A percentile compares a stretch with the other conserved stretches of the same genome.
Conservation (phyloP, 345 rosid genomes). For the Lenwebbia sp. region DNA sequence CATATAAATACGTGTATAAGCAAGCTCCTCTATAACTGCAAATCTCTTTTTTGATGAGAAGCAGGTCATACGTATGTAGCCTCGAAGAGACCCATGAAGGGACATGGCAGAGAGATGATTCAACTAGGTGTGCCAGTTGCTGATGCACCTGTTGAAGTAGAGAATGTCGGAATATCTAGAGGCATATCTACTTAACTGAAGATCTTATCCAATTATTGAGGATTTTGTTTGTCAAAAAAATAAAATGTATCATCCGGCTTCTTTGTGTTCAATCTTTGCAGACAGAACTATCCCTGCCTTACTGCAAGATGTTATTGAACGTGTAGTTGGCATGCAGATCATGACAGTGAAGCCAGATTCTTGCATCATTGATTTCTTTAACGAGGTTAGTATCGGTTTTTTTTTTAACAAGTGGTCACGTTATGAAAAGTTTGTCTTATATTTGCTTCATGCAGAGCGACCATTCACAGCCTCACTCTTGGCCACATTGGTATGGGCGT, state of each 20-base stretch:
- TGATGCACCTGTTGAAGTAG: slow-evolving; percentile 68
- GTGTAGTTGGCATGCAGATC: slow-evolving; percentile 43
- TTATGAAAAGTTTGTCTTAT: not conserved
- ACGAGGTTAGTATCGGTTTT: slow-evolving; percentile 38
- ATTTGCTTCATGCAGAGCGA: slow-evolving; percentile 47
- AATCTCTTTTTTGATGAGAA: slow-evolving; percentile 1
- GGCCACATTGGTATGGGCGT: slow-evolving; percentile 70
- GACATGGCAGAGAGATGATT: slow-evolving; percentile 94
- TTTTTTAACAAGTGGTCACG: not conserved
- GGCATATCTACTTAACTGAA: slow-evolving; percentile 26
- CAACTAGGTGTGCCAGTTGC: slow-evolving; percentile 79
- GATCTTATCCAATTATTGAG: not conserved
- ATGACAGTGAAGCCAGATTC: slow-evolving; percentile 66
- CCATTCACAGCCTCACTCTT: slow-evolving; percentile 75
- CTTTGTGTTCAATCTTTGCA: slow-evolving; percentile 13
- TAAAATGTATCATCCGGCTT: not conserved
- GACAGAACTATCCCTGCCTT: slow-evolving; percentile 63
- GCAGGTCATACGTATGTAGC: slow-evolving; percentile 70
- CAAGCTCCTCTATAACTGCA: not conserved
- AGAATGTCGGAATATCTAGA: slow-evolving; percentile 38
- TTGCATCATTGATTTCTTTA: slow-evolving; percentile 73
- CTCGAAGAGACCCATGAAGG: slow-evolving; percentile 70
- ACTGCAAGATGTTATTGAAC: slow-evolving; percentile 71
- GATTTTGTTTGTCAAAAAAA: not conserved
- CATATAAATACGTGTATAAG: not conserved